Evolutionary conservation across 805 yeast species (phyloP), one percentile per base, ranked within the genome.

Genomic region (Aciculoconidium aculeatum): DNA sequence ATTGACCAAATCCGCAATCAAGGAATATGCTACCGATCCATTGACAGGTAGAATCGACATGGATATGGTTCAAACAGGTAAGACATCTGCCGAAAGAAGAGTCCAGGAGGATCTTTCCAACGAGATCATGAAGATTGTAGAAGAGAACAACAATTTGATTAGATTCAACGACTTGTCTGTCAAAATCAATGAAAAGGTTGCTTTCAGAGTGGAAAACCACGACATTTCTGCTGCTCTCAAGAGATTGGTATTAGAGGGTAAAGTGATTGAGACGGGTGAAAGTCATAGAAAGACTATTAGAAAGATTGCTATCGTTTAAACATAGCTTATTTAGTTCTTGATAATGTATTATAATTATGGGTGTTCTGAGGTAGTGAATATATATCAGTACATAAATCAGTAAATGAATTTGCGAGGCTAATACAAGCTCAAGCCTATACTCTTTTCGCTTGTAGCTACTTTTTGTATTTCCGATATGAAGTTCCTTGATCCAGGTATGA

Each of bases 1-100:
- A 42, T 67, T 92, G 42, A 92, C 90, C 51, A 78, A 82, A 45
- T 75, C 94, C 3, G 99, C 99, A 9, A 84, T 92, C 41, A 92
- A 92, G 54, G 97, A 92, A 41, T 92, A 92, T 53, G 99, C 99
- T 10, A 92, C 96, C 3, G 99, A 92, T 61, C 98, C 98, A 14
- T 66, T 80, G 19, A 90, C 98, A 0, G 99, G 99, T 17, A 75
- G 92, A 47, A 92, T 92, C 42, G 98, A 92, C 53, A 87, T 92
- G 96, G 96, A 87, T 53, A 67, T 92, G 52, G 88, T 92, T 16
- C 96, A 90, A 60, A 92, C 97, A 0, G 98, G 97, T 27, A 87
- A 88, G 26, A 83, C 96, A 0, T 70, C 84, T 2, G 84, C 90
- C 3, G 95, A 88, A 54, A 70, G 95, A 55, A 71, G 77, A 44